phyloP scores from a whole-genome alignment of 768 basidiomycete species.

The Rhodotorula graminis region DNA sequence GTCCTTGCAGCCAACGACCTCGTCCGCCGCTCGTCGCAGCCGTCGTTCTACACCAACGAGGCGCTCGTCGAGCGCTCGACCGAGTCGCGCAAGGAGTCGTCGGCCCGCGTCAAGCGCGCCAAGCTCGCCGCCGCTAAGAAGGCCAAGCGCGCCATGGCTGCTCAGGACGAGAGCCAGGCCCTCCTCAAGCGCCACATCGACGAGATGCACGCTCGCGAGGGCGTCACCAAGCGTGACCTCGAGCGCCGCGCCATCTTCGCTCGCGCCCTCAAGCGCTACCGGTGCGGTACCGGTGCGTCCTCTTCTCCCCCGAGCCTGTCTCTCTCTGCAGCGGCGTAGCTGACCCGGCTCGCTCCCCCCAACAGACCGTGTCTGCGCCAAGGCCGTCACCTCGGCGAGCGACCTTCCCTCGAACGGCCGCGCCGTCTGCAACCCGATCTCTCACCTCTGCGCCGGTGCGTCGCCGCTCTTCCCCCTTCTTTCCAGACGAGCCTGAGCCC shows the following conservation, averaged over 20 bases:
- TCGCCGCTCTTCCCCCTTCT: not conserved
- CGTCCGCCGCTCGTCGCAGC: conserved; percentile 6
- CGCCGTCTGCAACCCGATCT: conserved; percentile 23
- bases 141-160: conserved; percentile 2
- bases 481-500: not conserved
- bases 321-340: no score
- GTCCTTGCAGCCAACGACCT: conserved; percentile 8
- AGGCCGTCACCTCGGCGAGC: conserved; percentile 11
- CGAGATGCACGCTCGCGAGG: not conserved
- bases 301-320: no score
- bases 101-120: conserved; percentile 27
- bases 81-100: conserved; percentile 15
- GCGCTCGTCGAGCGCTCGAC: conserved; percentile 12
- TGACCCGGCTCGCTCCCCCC: no score
- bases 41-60: conserved; percentile 18
- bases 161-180: not conserved
- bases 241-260: conserved; percentile 6
- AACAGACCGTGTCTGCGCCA: conserved; percentile 17
- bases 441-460: conserved; percentile 17
- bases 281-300: conserved; percentile 5
- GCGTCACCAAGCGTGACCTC: conserved; percentile 1
- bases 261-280: conserved; percentile 5
- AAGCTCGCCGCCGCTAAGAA: conserved; percentile 14
- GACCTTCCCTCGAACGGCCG: conserved; percentile 28
- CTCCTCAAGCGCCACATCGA: conserved; percentile 12